Evolutionary conservation across 495 filamentous ascomycete species (phyloP).

Genomic region (Aspergillus cristatus): DNA sequence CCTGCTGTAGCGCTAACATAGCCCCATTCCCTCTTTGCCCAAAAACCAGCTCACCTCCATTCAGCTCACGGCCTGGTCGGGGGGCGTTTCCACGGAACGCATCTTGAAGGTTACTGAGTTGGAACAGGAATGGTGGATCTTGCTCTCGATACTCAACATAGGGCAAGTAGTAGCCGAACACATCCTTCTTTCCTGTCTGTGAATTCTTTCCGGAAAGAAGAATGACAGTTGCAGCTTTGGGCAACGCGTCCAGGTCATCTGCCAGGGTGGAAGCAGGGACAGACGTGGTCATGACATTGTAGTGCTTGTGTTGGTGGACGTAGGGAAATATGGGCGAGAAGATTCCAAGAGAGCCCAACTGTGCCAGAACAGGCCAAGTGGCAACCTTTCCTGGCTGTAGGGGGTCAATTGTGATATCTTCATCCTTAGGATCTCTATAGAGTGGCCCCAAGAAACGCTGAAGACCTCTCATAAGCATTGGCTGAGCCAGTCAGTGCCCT

Average conservation of each 20-base stretch:
- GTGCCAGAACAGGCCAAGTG: not conserved
- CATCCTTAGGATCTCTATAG: not conserved
- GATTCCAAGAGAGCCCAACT: not conserved
- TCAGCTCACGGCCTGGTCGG: slow-evolving; percentile 11
- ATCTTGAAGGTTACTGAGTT: slow-evolving; percentile 17
- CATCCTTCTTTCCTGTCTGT: not conserved
- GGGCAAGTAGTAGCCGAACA: slow-evolving; percentile 15
- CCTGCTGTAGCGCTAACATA: not conserved
- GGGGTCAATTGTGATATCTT: not conserved
- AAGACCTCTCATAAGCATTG: not conserved
- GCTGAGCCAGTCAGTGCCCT: not conserved
- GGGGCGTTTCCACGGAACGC: slow-evolving; percentile 15
- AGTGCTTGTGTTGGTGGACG: not conserved
- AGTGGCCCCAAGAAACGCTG: not conserved
- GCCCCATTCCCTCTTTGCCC: slow-evolving; percentile 4
- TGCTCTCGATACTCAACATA: slow-evolving; percentile 2
- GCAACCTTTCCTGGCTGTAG: not conserved
- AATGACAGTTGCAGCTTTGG: slow-evolving; percentile 1
- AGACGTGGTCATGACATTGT: not conserved
- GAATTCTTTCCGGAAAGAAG: slow-evolving; percentile 5
- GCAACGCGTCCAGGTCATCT: slow-evolving; percentile 5
- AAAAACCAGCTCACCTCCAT: slow-evolving; percentile 4
- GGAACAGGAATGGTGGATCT: slow-evolving; percentile 13
- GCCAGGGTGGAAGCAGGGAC: not conserved
- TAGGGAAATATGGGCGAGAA: not conserved